Base-by-base conservation (phyloP, 306 rosid genomes). In the Medicago arabica region DNA sequence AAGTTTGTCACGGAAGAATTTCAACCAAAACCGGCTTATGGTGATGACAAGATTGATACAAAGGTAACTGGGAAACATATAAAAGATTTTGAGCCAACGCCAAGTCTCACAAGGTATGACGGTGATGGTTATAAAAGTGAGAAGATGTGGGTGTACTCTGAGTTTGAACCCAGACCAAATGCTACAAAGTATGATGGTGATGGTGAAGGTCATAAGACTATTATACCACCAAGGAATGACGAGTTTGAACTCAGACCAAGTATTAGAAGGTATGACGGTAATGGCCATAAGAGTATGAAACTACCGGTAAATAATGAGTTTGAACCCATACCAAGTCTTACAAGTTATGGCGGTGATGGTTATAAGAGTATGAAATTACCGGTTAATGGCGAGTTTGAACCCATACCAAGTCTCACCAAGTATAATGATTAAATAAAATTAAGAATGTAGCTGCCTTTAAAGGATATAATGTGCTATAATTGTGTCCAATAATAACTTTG, bases 321-420 rank as follows among this genome's bases (percentile, higher is more conserved):
- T 11, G 80, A 67, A 8, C 60, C 74, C 0, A 75, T 34, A 0
- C 81, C 79, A 0, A 74, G 18, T 3, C 1, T 15, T 1, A 2
- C 74, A 0, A 10, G 15, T 0, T 77, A 81, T 1, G 41, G n/a
- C 0, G 73, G 4, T 36, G 10, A 7, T 28, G 1, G 3, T 34
- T 8, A 72, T 0, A 12, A 40, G 0, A 4, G 19, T 1, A 11
- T 4, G 16, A 18, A 53, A 0, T 3, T 28, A 34, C 3, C 0
- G 0, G 12, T 38, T 76, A 86, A 36, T 3, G 7, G 4, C 1
- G 70, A 74, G 9, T 75, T 81, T 19, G 79, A 78, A 2, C 83
- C 83, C 0, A 54, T 78, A 4, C 82, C 80, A 1, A 71, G 72
- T 2, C 4, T 6, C 1, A 58, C 64, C 9, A 58, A 58, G 4